Evolutionary conservation across 305 asterid genomes (phyloP).

Genomic region (Plantago coronopus): DNA sequence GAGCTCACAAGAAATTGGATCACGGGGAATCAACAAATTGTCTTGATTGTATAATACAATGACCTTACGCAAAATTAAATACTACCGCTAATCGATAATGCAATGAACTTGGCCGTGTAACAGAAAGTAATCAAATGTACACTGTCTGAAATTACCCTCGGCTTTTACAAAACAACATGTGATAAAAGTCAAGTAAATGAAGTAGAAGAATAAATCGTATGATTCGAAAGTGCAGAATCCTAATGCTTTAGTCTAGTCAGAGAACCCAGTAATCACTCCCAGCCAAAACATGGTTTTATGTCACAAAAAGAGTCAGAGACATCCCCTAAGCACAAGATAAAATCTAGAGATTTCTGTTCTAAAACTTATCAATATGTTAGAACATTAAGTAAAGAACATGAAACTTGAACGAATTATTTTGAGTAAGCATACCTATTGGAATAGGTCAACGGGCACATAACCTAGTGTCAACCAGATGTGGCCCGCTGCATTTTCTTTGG

Average conservation of each 20-base stretch:
- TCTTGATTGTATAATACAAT: no score
- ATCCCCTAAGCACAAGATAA: neutral
- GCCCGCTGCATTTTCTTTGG: constrained; percentile 52
- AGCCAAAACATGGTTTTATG: neutral
- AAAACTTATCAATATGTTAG: constrained; percentile 17
- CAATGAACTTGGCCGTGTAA: no score
- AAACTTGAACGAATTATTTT: neutral
- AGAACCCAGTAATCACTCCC: neutral
- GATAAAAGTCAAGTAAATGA: no score
- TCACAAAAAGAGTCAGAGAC: neutral
- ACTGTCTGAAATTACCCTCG: no score
- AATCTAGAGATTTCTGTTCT: neutral
- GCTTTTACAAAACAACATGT: no score
- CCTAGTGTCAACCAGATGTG: constrained; percentile 27
- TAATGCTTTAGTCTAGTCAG: neutral
- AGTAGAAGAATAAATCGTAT: neutral
- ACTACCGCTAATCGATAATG: no score
- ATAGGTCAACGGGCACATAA: constrained; percentile 14
- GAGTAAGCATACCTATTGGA: constrained; percentile 14
- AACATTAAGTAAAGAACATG: neutral
- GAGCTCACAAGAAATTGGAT: no score
- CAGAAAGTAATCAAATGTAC: no score
- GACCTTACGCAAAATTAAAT: no score
- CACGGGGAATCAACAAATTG: no score
- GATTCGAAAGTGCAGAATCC: neutral